Evolutionary conservation across 1,284 basidiomycete species (phyloP).

Genomic region (Retiboletus flavoniger): DNA sequence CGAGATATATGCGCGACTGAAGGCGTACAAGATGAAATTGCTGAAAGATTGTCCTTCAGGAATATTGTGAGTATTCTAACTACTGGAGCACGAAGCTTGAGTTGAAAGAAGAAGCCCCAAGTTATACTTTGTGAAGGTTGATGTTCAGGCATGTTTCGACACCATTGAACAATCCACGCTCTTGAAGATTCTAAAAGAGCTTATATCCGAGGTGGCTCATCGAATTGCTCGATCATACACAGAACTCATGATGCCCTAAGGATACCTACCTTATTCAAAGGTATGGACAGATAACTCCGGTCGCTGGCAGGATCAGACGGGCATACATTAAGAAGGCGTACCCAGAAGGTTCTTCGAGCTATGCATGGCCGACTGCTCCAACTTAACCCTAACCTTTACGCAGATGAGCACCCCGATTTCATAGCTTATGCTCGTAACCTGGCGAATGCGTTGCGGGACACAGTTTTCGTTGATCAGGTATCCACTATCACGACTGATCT

Average conservation of each 20-base stretch:
- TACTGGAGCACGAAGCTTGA: not conserved
- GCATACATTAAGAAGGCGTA: constrained; percentile 61
- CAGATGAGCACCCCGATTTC: constrained; percentile 76
- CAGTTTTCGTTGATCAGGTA: constrained; percentile 86
- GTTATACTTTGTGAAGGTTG: constrained; percentile 94
- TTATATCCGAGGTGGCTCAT: constrained; percentile 70
- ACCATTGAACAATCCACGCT: constrained; percentile 90
- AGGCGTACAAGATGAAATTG: constrained; percentile 64
- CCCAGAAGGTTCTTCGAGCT: constrained; percentile 53
- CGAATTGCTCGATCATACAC: not conserved
- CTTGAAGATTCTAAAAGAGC: constrained; percentile 69
- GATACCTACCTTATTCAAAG: constrained; percentile 65
- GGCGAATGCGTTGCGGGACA: constrained; percentile 67
- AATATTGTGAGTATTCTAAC: constrained; percentile 48
- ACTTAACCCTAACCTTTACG: not conserved
- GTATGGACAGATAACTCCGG: constrained; percentile 58
- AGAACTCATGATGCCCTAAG: constrained; percentile 34
- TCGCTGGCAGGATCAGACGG: constrained; percentile 52
- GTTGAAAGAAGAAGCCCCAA: constrained; percentile 57
- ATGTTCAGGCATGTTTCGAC: constrained; percentile 95
- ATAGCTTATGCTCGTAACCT: constrained; percentile 64
- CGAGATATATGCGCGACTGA: constrained; percentile 76
- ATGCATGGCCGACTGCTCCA: not conserved
- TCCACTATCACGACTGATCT: not conserved
- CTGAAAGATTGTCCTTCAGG: constrained; percentile 40